Evolutionary conservation across 345 rosid genomes (phyloP).

Genomic region (Firmiana major): DNA sequence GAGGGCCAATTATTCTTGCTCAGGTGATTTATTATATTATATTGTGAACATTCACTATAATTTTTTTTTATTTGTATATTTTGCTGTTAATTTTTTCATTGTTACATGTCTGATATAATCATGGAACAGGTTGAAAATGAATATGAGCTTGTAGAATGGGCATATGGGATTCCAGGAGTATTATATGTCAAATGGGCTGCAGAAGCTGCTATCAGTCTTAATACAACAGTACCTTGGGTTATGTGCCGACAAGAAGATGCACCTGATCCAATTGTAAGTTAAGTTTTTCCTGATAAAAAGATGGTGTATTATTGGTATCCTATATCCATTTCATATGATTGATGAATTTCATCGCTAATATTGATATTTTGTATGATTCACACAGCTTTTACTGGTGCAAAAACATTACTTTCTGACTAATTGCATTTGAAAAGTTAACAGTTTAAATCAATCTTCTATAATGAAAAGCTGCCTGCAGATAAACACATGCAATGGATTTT

Average conservation of each 20-base stretch:
- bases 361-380: background rate
- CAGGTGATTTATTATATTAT: conserved; percentile 34
- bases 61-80: background rate
- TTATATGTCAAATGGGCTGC: conserved; percentile 46
- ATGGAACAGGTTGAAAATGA: conserved; percentile 60
- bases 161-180: conserved; percentile 50
- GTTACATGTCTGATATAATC: background rate
- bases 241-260: conserved; percentile 61
- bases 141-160: conserved; percentile 51
- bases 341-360: background rate
- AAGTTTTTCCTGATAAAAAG: background rate
- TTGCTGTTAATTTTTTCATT: background rate
- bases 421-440: background rate
- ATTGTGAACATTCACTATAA: background rate
- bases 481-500: conserved; percentile 71
- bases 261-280: conserved; percentile 55
- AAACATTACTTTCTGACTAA: background rate
- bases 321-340: background rate
- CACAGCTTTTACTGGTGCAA: background rate
- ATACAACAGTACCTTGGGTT: conserved; percentile 66
- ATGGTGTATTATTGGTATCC: background rate
- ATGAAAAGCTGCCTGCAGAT: conserved; percentile 35
- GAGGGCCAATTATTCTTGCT: conserved; percentile 70
- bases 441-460: background rate
- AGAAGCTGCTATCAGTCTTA: conserved; percentile 53